phyloP scores from a whole-genome alignment of 139 green algal genomes.

The Marvania coccoides region DNA sequence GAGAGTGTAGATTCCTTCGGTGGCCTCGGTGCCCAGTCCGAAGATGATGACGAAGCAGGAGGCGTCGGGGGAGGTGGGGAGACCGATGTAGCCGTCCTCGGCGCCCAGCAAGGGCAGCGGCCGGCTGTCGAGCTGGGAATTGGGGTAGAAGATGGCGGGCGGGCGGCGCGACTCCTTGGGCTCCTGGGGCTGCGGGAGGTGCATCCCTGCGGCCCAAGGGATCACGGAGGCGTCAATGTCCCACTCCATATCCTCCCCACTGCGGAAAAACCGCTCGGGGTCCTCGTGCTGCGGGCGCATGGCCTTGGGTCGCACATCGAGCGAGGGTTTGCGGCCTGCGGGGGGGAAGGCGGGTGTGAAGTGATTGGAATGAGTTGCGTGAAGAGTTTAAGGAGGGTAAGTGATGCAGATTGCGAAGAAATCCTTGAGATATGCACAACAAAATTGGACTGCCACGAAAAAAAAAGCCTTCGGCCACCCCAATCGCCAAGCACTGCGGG shows the following conservation, averaged over 20 bases:
- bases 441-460: too few species aligned
- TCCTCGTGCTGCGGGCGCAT: neutral
- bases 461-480: too few species aligned
- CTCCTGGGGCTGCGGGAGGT: neutral
- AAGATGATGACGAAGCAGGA: slow-evolving; percentile 70
- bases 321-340: neutral
- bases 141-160: slow-evolving; percentile 14
- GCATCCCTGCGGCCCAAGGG: neutral
- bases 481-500: too few species aligned
- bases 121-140: slow-evolving; percentile 7
- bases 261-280: neutral
- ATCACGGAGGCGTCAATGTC: neutral
- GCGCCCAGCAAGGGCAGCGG: neutral
- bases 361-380: too few species aligned
- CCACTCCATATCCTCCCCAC: neutral
- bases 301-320: neutral
- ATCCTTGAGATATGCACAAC: too few species aligned
- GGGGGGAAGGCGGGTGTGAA: too few species aligned
- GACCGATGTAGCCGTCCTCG: neutral
- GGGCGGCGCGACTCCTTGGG: neutral
- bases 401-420: too few species aligned
- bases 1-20: slow-evolving; percentile 81
- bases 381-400: too few species aligned
- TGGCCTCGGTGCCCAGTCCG: slow-evolving; percentile 55
- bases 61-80: neutral